A percentile compares a stretch with the other conserved stretches of the same genome.
These are phyloP conservation scores for Ascochyta pisi DNA, from an alignment of 2,329 filamentous ascomycete species.

Conservation along the genomic window DNA sequence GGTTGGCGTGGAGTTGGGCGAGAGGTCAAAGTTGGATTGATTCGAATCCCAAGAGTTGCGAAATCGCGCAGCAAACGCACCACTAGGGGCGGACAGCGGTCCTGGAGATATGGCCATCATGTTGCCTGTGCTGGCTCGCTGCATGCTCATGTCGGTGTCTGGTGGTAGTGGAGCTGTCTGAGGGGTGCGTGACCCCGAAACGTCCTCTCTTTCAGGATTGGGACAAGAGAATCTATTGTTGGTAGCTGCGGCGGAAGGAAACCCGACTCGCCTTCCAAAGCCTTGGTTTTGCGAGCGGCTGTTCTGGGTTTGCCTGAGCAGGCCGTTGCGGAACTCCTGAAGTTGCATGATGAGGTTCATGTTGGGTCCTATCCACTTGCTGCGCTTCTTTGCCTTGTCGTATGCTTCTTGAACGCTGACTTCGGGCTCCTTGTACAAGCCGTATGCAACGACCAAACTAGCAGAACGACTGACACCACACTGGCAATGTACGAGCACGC, in stretches of 20 bases:
- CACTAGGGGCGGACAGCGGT: constrained; percentile 50
- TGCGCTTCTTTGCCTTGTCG: constrained; percentile 78
- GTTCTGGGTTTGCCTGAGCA: constrained; percentile 44
- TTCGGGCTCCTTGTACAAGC: constrained; percentile 77
- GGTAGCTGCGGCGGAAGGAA: constrained; percentile 34
- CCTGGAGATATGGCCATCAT: constrained; percentile 52
- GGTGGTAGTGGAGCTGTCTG: constrained; percentile 49
- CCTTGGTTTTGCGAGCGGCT: constrained; percentile 40
- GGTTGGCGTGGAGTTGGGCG: constrained; percentile 37
- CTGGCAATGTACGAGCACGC: constrained; percentile 82
- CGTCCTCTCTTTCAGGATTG: constrained; percentile 40
- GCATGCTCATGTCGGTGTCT: constrained; percentile 57
- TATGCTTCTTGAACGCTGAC: constrained; percentile 84
- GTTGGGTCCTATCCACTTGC: constrained; percentile 87
- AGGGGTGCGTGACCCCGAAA: constrained; percentile 45
- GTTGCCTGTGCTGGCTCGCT: constrained; percentile 54
- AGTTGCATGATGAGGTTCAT: constrained; percentile 92
- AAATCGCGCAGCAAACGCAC: constrained; percentile 46
- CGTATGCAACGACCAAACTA: constrained; percentile 85
- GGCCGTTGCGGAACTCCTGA: constrained; percentile 72
- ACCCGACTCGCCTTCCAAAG: constrained; percentile 43
- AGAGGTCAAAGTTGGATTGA: constrained; percentile 44
- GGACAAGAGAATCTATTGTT: constrained; percentile 37
- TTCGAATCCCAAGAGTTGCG: constrained; percentile 51
- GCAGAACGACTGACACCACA: constrained; percentile 86